These are phyloP conservation scores for Puccinia horiana DNA, from an alignment of 1,284 basidiomycete species.

Conservation along the genomic window DNA sequence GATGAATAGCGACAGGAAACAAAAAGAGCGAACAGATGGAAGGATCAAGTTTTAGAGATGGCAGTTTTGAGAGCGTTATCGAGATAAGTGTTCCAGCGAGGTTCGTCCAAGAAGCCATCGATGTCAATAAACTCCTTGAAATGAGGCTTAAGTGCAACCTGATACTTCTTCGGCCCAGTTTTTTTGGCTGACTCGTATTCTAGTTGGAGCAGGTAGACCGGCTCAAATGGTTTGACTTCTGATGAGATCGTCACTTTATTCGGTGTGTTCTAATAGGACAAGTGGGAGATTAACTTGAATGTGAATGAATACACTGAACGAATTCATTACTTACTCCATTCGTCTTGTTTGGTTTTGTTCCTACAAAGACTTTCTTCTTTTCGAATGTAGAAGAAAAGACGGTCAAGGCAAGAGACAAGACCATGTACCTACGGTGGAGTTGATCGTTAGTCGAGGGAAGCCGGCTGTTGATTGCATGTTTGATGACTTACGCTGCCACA, in stretches of 20 bases:
- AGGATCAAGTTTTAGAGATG: conserved; percentile 24
- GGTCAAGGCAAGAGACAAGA: conserved; percentile 6
- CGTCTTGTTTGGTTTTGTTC: conserved; percentile 4
- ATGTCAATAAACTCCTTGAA: conserved; percentile 45
- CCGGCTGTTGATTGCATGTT: neutral
- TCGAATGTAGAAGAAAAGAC: conserved; percentile 10
- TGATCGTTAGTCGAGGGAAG: neutral
- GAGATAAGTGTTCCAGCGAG: conserved; percentile 37
- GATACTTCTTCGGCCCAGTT: conserved; percentile 25
- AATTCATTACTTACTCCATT: conserved; percentile 37
- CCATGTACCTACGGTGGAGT: neutral
- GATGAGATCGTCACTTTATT: conserved; percentile 30
- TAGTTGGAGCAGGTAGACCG: conserved; percentile 30
- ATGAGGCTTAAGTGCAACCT: conserved; percentile 23
- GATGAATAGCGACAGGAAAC: neutral
- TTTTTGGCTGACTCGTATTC: conserved; percentile 36
- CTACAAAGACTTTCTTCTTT: conserved; percentile 44
- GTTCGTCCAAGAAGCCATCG: conserved; percentile 34
- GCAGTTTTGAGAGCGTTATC: conserved; percentile 33
- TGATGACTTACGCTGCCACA: conserved; percentile 22
- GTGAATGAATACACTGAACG: too few species aligned
- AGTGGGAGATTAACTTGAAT: too few species aligned
- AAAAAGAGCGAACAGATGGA: neutral
- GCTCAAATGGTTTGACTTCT: conserved; percentile 1
- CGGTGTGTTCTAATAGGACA: neutral